Evolutionary conservation across 2,329 filamentous ascomycete genomes (phyloP).

Genomic region (Cladophialophora carrionii): DNA sequence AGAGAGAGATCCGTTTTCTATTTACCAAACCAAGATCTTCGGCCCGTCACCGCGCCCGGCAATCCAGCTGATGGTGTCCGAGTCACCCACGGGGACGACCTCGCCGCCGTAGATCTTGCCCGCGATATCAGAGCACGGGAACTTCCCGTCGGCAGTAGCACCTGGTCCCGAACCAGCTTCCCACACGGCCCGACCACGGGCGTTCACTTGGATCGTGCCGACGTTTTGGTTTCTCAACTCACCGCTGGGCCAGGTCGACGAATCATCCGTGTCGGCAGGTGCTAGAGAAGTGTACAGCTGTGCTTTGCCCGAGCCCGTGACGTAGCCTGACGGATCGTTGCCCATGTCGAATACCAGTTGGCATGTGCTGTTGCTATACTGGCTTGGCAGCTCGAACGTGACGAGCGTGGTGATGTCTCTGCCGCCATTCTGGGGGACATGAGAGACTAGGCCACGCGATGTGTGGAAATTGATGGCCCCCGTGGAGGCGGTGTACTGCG

Average conservation of each 20-base stretch:
- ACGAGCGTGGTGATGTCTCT: slow-evolving; percentile 38
- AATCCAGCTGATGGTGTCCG: slow-evolving; percentile 24
- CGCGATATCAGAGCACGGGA: slow-evolving; percentile 26
- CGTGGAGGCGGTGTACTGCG: slow-evolving; percentile 42
- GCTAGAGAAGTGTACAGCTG: slow-evolving; percentile 36
- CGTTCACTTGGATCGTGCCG: slow-evolving; percentile 30
- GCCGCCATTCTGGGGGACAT: slow-evolving; percentile 50
- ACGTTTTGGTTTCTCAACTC: slow-evolving; percentile 36
- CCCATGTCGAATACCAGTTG: slow-evolving; percentile 35
- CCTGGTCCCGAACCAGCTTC: slow-evolving; percentile 26
- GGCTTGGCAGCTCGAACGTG: slow-evolving; percentile 34
- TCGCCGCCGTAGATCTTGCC: slow-evolving; percentile 30
- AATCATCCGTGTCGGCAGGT: slow-evolving; percentile 31
- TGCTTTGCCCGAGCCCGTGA: slow-evolving; percentile 28
- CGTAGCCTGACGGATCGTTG: slow-evolving; percentile 18
- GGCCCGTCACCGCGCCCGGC: slow-evolving; percentile 3
- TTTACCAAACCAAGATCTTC: background rate
- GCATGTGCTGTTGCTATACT: slow-evolving; percentile 31
- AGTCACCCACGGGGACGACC: slow-evolving; percentile 26
- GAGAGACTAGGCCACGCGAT: slow-evolving; percentile 55
- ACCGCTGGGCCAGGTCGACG: slow-evolving; percentile 35
- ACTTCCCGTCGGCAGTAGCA: slow-evolving; percentile 25
- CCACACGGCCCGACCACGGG: slow-evolving; percentile 28
- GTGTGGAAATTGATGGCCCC: slow-evolving; percentile 41
- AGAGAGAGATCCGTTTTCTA: too few species aligned